Base-by-base conservation (phyloP, 2,329 filamentous ascomycete genomes). In the Sporothrix euskadiensis region DNA sequence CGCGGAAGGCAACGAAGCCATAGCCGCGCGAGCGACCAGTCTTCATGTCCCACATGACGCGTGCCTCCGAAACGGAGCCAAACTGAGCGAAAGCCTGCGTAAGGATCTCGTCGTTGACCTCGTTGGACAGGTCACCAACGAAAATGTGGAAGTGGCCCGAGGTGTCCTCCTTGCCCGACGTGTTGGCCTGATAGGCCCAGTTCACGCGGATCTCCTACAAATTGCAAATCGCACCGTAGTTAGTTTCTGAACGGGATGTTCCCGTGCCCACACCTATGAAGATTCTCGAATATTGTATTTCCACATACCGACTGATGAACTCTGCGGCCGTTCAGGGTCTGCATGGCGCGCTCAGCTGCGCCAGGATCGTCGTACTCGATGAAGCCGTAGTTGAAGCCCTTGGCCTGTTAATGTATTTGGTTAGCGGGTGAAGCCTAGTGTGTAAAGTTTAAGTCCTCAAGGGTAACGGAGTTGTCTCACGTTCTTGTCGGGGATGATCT, bases 11-110 rank as follows among this genome's bases (percentile, higher is more conserved):
- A 78, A 98, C 95, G 80, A 99, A 99, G 14, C 96, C 96, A 80
- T 99, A 99, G 75, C 96, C 96, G 81, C 96, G 93, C 77, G 96
- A 98, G 76, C 96, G 91, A 77, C 96, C 96, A 49, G 96, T 99
- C 88, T 99, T 99, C 96, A 99, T 99, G 82, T 99, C 96, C 96
- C 96, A 99, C 96, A 99, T 99, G 76, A 99, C 96, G 79, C 96
- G 94, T 74, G 96, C 96, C 83, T 99, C 96, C 2, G 96, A 99
- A 68, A 99, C 94, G 14, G 91, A 93, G 56, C 96, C 96, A 82
- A 98, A 99, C 61, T 94, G 94, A 66, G 94, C 97, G 83, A 99
- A 99, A 14, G 96, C 96, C 83, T 98, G 94, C 19, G 92, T 86
- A 30, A 99, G 88, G 71, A 98, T 90, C 80, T 99, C 96, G 79